Evolutionary conservation across 2,329 filamentous ascomycete genomes (phyloP).

Genomic region (Arthrobotrys pseudoclavata): DNA sequence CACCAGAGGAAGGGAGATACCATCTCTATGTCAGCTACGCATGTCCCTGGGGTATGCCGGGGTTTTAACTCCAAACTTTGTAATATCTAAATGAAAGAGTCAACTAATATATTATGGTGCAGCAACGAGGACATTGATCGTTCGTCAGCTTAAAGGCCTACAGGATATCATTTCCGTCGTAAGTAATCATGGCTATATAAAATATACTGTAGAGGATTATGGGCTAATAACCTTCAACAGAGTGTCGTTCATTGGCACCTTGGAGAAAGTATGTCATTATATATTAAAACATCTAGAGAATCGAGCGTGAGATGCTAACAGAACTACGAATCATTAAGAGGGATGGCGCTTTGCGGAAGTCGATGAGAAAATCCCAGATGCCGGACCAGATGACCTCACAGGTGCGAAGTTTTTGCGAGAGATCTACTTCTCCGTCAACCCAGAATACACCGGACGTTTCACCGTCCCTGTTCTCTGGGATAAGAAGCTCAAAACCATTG

Average conservation of each 20-base stretch:
- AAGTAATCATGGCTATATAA: neutral
- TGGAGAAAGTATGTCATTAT: constrained; percentile 68
- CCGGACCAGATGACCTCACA: constrained; percentile 75
- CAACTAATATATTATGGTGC: neutral
- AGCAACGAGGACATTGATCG: constrained; percentile 78
- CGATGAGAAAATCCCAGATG: constrained; percentile 72
- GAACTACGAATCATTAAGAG: constrained; percentile 16
- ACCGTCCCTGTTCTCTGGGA: constrained; percentile 91
- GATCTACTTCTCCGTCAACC: constrained; percentile 82
- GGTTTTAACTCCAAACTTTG: neutral
- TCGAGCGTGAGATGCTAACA: constrained; percentile 61
- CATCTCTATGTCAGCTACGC: constrained; percentile 96
- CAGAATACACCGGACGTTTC: constrained; percentile 81
- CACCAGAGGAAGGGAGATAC: constrained; percentile 88
- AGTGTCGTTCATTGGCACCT: constrained; percentile 96
- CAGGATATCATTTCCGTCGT: constrained; percentile 77
- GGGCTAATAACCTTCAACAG: constrained; percentile 64
- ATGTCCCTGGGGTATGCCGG: constrained; percentile 82
- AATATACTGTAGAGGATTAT: neutral
- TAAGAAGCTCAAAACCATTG: constrained; percentile 79
- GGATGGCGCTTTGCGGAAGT: constrained; percentile 86
- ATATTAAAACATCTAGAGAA: constrained; percentile 69
- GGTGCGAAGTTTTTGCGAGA: constrained; percentile 81
- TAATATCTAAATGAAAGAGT: neutral
- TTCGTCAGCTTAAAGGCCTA: constrained; percentile 89